phyloP scores from a whole-genome alignment of 2,329 filamentous ascomycete species.

The Hymenoscyphus occultus region DNA sequence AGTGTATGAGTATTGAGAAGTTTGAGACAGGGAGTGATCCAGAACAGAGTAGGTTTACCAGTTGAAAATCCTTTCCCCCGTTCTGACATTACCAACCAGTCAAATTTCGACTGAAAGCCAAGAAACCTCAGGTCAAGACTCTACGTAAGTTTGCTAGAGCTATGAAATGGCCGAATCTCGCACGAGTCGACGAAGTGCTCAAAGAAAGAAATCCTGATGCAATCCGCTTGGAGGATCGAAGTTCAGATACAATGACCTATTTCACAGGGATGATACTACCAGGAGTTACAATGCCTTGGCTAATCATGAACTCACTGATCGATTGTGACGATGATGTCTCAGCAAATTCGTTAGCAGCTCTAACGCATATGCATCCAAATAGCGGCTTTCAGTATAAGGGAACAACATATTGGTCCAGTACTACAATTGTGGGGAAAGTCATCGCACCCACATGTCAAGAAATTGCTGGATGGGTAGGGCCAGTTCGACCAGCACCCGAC shows the following conservation, averaged over 20 bases:
- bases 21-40: slow-evolving; percentile 50
- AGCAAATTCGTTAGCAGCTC: slow-evolving; percentile 60
- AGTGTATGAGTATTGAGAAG: slow-evolving; percentile 64
- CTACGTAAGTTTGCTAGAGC: slow-evolving; percentile 65
- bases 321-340: slow-evolving; percentile 70
- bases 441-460: slow-evolving; percentile 69
- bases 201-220: slow-evolving; percentile 52
- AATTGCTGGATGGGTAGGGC: slow-evolving; percentile 72
- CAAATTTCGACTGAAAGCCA: slow-evolving; percentile 61
- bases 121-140: slow-evolving; percentile 66
- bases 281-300: slow-evolving; percentile 66
- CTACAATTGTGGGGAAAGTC: slow-evolving; percentile 72
- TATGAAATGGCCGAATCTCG: slow-evolving; percentile 76
- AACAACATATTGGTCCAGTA: slow-evolving; percentile 73
- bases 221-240: slow-evolving; percentile 55
- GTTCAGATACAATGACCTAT: slow-evolving; percentile 73
- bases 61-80: slow-evolving; percentile 30
- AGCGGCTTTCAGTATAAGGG: slow-evolving; percentile 76
- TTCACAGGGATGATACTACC: slow-evolving; percentile 72
- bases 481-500: slow-evolving; percentile 65
- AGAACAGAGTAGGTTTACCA: slow-evolving; percentile 45
- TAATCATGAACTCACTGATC: slow-evolving; percentile 75
- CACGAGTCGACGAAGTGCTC: slow-evolving; percentile 60
- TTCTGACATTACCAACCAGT: slow-evolving; percentile 38
- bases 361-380: slow-evolving; percentile 65